Conservation (phyloP, 176 grass and related monocot genomes). For the Otatea glauca region DNA sequence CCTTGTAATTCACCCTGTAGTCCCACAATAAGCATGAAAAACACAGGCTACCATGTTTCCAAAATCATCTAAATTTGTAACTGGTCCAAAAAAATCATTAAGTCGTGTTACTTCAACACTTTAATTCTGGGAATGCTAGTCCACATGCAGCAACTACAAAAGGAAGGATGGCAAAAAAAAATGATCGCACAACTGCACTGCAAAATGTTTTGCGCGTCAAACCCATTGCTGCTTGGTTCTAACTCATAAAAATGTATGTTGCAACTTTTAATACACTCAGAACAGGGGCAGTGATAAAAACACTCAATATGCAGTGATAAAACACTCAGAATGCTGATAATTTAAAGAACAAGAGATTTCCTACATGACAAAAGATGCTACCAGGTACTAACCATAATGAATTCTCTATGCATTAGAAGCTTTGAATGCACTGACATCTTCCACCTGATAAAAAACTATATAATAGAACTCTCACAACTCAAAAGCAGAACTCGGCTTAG, state of each 20-base stretch:
- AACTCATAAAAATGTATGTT: not conserved
- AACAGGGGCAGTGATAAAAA: not conserved
- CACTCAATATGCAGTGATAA: not conserved
- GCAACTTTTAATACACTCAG: not conserved
- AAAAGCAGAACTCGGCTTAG: not conserved
- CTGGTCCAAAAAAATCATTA: not conserved
- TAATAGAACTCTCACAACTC: not conserved
- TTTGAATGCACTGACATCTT: not conserved
- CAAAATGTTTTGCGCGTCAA: not conserved
- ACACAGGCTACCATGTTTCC: constrained; percentile 1
- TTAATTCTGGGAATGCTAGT: constrained; percentile 4
- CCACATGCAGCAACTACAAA: constrained; percentile 7
- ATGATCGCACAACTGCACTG: not conserved
- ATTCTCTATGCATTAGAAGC: constrained; percentile 26
- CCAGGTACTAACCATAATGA: constrained; percentile 1
- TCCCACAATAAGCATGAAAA: constrained; percentile 8
- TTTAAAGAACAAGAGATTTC: constrained; percentile 25
- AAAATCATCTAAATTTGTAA: not conserved
- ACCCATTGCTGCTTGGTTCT: not conserved
- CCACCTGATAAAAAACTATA: constrained; percentile 10
- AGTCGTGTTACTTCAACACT: not conserved
- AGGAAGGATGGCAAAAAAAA: constrained; percentile 9
- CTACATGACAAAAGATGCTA: constrained; percentile 3
- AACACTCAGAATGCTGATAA: not conserved
- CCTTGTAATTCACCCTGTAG: not conserved